These are phyloP conservation scores for Syncephalis plumigaleata DNA, from an alignment of 371 early-diverging fungal genomes.

Conservation along the genomic window DNA sequence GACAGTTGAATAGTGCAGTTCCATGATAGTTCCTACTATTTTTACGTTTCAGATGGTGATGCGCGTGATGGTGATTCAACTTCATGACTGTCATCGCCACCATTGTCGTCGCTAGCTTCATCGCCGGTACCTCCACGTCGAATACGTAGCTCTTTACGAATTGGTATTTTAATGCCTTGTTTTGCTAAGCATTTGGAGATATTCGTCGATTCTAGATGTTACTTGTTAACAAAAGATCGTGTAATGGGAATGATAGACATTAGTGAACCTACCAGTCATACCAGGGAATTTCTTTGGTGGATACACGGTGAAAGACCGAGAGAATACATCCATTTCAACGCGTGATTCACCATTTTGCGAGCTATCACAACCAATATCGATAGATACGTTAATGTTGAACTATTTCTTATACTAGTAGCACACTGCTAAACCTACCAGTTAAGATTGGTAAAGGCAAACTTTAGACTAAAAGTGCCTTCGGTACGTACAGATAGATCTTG, in stretches of 20 bases:
- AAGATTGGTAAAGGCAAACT: constrained; percentile 26
- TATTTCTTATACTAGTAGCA: too few relatives aligned
- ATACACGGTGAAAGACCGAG: constrained; percentile 29
- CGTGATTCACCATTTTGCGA: constrained; percentile 9
- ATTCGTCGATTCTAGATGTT: constrained; percentile 29
- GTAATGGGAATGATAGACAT: background rate
- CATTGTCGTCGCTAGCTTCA: too few relatives aligned
- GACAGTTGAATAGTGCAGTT: too few relatives aligned
- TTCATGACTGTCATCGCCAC: too few relatives aligned
- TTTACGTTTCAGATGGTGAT: too few relatives aligned
- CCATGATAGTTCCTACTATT: too few relatives aligned
- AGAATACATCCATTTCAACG: constrained; percentile 14
- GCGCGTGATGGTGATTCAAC: too few relatives aligned
- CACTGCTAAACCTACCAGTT: too few relatives aligned
- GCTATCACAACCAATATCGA: background rate
- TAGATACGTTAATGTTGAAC: background rate
- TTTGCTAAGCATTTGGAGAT: constrained; percentile 48
- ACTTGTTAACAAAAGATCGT: too few relatives aligned
- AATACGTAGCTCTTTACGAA: constrained; percentile 22
- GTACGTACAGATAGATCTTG: constrained; percentile 49
- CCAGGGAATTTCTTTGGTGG: constrained; percentile 44
- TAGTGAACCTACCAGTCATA: constrained; percentile 26
- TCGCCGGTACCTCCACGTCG: constrained; percentile 1
- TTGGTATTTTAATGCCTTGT: constrained; percentile 52
- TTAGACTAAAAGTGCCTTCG: constrained; percentile 40